Evolutionary conservation across 2,329 filamentous ascomycete species (phyloP).

Genomic region (Penicillium sclerotigenum): DNA sequence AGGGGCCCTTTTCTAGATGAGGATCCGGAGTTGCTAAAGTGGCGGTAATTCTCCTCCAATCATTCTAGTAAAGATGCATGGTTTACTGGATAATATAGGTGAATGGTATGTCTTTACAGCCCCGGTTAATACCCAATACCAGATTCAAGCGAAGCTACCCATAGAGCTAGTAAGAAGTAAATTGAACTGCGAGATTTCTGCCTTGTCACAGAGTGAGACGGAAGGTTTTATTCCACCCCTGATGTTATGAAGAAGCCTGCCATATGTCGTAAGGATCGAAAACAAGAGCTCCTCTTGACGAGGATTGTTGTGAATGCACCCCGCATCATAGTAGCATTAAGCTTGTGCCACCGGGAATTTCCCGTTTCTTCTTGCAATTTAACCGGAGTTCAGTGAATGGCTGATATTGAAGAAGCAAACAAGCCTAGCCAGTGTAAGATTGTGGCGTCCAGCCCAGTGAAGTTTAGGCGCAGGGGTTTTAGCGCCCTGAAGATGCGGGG

Average conservation of each 20-base stretch:
- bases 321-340: neutral
- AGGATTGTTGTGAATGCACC: neutral
- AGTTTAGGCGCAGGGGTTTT: neutral
- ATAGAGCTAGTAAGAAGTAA: neutral
- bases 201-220: neutral
- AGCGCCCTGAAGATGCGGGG: neutral
- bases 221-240: neutral
- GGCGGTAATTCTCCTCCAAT: slow-evolving; percentile 10
- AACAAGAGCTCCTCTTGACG: neutral
- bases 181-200: too few relatives aligned
- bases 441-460: neutral
- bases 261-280: too few relatives aligned
- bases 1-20: neutral
- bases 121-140: neutral
- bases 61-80: neutral
- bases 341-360: slow-evolving; percentile 20
- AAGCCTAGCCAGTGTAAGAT: neutral
- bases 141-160: neutral
- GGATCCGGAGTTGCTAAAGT: neutral
- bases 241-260: neutral
- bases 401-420: neutral
- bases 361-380: slow-evolving; percentile 7
- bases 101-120: neutral
- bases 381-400: too few relatives aligned
- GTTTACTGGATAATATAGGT: neutral